phyloP scores from a whole-genome alignment of 2,329 filamentous ascomycete genomes.

The Coniochaeta sp. region DNA sequence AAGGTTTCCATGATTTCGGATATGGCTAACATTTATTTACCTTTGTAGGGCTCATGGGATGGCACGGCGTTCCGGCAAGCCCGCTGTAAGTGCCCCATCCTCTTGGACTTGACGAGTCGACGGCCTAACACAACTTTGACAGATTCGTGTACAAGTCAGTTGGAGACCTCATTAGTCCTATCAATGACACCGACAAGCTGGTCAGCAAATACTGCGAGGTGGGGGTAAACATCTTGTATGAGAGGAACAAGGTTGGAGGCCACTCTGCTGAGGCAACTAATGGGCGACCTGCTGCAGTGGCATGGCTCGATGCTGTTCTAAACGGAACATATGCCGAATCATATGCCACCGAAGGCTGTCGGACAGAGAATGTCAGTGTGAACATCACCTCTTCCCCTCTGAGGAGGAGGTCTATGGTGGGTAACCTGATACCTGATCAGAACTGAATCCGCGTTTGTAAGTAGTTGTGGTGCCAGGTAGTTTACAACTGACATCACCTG shows the following conservation, averaged over 20 bases:
- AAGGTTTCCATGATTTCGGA: too few species aligned
- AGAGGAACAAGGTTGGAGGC: conserved; percentile 31
- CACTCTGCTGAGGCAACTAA: conserved; percentile 26
- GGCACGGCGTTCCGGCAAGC: conserved; percentile 28
- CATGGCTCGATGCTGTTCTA: neutral
- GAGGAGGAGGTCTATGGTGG: neutral
- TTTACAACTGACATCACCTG: too few species aligned
- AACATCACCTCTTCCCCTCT: neutral
- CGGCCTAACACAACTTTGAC: neutral
- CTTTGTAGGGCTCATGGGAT: neutral
- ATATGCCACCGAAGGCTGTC: neutral
- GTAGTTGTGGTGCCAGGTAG: too few species aligned
- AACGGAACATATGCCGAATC: neutral
- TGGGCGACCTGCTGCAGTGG: conserved; percentile 4
- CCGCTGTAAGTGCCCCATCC: conserved; percentile 26
- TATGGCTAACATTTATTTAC: too few species aligned
- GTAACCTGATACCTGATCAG: neutral
- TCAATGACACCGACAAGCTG: conserved; percentile 31
- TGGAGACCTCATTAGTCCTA: conserved; percentile 31
- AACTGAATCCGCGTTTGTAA: neutral
- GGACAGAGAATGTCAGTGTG: neutral
- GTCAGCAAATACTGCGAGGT: conserved; percentile 29
- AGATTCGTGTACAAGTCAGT: conserved; percentile 31
- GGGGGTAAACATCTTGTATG: conserved; percentile 32
- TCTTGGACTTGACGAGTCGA: too few species aligned